These are phyloP conservation scores for Lipomyces sp. DNA, from an alignment of 805 yeast species.

Conservation along the genomic window DNA sequence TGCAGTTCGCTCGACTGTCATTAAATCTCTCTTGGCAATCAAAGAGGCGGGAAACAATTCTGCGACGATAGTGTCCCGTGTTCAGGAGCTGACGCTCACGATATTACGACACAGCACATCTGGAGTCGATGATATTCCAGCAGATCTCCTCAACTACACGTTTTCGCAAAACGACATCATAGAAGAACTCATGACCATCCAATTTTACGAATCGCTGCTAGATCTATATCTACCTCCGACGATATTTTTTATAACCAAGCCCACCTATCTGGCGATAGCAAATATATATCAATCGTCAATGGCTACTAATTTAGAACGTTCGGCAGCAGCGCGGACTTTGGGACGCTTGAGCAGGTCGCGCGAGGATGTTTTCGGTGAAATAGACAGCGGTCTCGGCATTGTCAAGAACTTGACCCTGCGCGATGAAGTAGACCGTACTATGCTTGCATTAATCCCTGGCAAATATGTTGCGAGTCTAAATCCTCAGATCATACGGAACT, in stretches of 20 bases:
- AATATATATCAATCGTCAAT: slow-evolving; percentile 9
- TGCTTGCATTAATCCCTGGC: slow-evolving; percentile 25
- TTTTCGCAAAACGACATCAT: slow-evolving; percentile 25
- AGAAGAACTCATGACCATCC: slow-evolving; percentile 22
- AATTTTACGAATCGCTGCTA: slow-evolving; percentile 31
- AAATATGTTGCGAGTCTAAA: slow-evolving; percentile 23
- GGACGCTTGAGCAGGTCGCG: slow-evolving; percentile 25
- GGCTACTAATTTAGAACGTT: slow-evolving; percentile 17
- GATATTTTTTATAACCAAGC: slow-evolving; percentile 12
- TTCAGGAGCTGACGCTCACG: slow-evolving; percentile 23
- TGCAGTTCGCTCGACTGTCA: slow-evolving; percentile 10
- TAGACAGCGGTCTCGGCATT: slow-evolving; percentile 17
- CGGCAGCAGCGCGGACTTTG: slow-evolving; percentile 26
- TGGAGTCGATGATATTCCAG: slow-evolving; percentile 28
- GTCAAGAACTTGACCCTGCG: slow-evolving; percentile 22
- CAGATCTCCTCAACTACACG: slow-evolving; percentile 11
- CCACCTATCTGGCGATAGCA: slow-evolving; percentile 24
- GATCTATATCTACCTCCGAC: slow-evolving; percentile 30
- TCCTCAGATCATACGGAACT: slow-evolving; percentile 23
- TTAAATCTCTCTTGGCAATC: neutral
- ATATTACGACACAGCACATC: slow-evolving; percentile 16
- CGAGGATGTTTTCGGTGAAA: slow-evolving; percentile 15
- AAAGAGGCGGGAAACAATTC: neutral
- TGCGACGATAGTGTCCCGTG: slow-evolving; percentile 22
- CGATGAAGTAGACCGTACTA: slow-evolving; percentile 22